phyloP scores from a whole-genome alignment of 768 basidiomycete species.

The Psilocybe azurescens region DNA sequence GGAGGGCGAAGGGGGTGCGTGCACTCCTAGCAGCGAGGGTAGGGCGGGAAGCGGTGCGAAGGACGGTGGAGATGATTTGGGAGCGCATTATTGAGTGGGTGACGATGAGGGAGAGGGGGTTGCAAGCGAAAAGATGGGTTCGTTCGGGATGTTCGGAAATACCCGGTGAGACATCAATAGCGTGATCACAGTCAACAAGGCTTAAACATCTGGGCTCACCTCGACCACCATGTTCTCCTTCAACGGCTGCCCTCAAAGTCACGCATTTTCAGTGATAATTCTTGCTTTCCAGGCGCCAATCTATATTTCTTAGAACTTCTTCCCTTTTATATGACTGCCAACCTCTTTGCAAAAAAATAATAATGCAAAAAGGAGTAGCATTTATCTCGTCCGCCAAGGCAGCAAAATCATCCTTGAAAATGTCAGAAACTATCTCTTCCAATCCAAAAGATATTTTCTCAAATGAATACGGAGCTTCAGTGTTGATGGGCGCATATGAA shows the following conservation, averaged over 20 bases:
- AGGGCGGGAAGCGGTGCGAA: conserved; percentile 65
- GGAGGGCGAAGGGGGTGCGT: conserved; percentile 48
- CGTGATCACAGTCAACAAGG: conserved; percentile 15
- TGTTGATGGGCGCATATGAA: too few relatives aligned
- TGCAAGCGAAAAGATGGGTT: conserved; percentile 29
- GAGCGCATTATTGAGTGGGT: conserved; percentile 53
- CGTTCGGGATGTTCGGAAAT: conserved; percentile 35
- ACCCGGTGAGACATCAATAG: conserved; percentile 26
- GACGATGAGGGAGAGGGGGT: conserved; percentile 24
- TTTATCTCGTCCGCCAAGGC: too few relatives aligned
- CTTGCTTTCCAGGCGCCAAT: too few relatives aligned
- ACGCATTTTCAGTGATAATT: too few relatives aligned
- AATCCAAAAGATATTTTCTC: too few relatives aligned
- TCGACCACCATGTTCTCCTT: conserved; percentile 4
- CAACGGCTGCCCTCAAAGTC: not conserved
- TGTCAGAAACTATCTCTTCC: too few relatives aligned
- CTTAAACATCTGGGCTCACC: conserved; percentile 13
- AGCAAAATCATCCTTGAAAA: too few relatives aligned
- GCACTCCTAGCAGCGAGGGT: conserved; percentile 39
- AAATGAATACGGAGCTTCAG: too few relatives aligned
- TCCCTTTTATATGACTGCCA: too few relatives aligned
- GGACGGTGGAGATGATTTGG: conserved; percentile 63
- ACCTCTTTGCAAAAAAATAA: too few relatives aligned
- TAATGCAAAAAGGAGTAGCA: too few relatives aligned
- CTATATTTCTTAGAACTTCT: too few relatives aligned